Conservation (phyloP, 129 eudicot species). For the Mikania micrantha region DNA sequence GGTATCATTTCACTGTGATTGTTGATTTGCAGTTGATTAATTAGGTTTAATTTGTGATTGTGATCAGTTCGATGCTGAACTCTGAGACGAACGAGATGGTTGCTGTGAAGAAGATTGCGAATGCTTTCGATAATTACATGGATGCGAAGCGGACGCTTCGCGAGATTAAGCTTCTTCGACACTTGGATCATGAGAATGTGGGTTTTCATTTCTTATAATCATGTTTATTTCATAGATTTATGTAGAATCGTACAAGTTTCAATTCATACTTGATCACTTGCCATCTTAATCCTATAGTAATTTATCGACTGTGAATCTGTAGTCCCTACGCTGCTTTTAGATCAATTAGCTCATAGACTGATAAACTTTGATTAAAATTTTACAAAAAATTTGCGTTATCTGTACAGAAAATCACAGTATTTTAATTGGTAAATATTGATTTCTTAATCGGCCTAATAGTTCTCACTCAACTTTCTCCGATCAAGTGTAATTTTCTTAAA, state of each 20-base stretch:
- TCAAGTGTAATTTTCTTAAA: too few relatives aligned
- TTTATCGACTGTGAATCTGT: background rate
- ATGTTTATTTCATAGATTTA: constrained; percentile 9
- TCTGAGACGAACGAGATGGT: constrained; percentile 86
- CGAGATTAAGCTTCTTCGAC: constrained; percentile 85
- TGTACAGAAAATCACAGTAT: background rate
- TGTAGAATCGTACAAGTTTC: background rate
- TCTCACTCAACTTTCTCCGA: too few relatives aligned
- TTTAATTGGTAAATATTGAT: background rate
- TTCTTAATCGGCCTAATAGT: too few relatives aligned
- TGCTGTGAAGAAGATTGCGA: constrained; percentile 86
- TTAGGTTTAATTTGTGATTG: constrained; percentile 2
- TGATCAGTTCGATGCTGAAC: constrained; percentile 64
- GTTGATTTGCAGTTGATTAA: constrained; percentile 1
- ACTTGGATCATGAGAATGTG: constrained; percentile 87
- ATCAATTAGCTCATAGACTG: background rate
- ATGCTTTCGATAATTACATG: constrained; percentile 86
- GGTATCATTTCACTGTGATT: background rate
- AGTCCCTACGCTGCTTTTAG: background rate
- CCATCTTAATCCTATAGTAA: background rate
- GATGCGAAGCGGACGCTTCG: constrained; percentile 91
- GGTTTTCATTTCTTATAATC: constrained; percentile 12
- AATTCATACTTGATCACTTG: background rate
- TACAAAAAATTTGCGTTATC: background rate
- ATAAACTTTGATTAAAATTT: background rate